These are phyloP conservation scores for Vicia faba DNA, from an alignment of 306 rosid species.

Conservation along the genomic window DNA sequence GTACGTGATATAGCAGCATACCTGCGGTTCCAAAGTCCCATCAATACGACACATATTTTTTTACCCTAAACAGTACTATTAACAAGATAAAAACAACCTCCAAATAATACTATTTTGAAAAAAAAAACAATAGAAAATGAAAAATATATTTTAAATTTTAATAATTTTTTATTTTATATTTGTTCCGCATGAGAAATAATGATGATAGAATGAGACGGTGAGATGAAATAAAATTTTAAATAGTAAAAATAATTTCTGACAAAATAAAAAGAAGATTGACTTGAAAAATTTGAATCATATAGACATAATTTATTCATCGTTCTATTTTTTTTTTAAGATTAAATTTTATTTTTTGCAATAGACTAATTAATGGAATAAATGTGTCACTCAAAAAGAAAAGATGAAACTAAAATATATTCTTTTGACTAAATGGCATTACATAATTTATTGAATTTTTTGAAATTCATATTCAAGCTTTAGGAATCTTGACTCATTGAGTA, in stretches of 20 bases:
- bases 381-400: conserved; percentile 11
- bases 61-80: background rate
- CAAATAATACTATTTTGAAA: no score
- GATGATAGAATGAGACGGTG: no score
- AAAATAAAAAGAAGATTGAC: no score
- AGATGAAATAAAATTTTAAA: no score
- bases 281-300: no score
- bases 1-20: conserved; percentile 14
- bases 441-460: background rate
- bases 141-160: no score
- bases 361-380: conserved; percentile 5
- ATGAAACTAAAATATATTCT: background rate
- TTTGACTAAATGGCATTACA: background rate
- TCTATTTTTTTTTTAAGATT: background rate
- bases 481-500: conserved; percentile 17
- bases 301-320: no score
- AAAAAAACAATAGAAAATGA: no score
- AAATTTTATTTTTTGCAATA: background rate
- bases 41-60: conserved; percentile 21
- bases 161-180: no score
- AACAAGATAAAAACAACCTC: background rate
- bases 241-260: no score
- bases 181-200: no score
- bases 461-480: background rate
- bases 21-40: conserved; percentile 43